Evolutionary conservation across 805 yeast species (phyloP), one percentile per base, ranked within the genome.

Genomic region (Blastobotrys muscicola): DNA sequence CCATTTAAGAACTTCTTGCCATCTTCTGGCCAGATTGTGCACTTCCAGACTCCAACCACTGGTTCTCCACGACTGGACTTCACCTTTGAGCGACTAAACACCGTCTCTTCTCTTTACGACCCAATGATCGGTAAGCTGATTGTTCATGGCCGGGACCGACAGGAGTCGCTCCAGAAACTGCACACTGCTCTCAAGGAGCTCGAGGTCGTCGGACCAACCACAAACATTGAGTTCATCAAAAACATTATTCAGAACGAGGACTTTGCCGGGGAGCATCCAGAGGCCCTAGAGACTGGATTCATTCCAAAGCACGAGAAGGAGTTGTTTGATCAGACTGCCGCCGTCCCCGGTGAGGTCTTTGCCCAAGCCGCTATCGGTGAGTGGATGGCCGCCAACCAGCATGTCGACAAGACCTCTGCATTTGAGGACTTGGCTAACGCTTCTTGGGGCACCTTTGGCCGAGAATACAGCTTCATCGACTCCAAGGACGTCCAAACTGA

Each of bases 101-200:
- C 52, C 6, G 60, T 58, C 8, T 54, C 60, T 14, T 51, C 62
- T 8, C 49, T 57, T 13, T 58, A 58, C 38, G 63, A 58, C 33
- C 63, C 63, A 15, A 58, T 58, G 62, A 55, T 58, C 32, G 63
- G 62, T 36, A 58, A 58, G 49, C 49, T 58, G 6, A 58, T 58
- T 40, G 62, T 58, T 16, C 41, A 50, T 13, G 63, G 61, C 2
- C 36, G 43, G 4, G 45, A 46, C 36, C 49, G 63, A 26, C 47
- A 46, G 10, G 59, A 57, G 48, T 61, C 63, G 4, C 45, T 58
- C 26, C 42, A 40, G 35, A 57, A 55, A 42, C 47, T 58, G 56
- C 45, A 48, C 15, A 44, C 48, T 6, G 62, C 62, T 6, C 51
- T 58, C 12, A 51, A 49, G 29, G 56, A 54, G 43, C 51, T 57